Evolutionary conservation across 2,329 filamentous ascomycete species (phyloP).

Genomic region (Westerdykella ornata): DNA sequence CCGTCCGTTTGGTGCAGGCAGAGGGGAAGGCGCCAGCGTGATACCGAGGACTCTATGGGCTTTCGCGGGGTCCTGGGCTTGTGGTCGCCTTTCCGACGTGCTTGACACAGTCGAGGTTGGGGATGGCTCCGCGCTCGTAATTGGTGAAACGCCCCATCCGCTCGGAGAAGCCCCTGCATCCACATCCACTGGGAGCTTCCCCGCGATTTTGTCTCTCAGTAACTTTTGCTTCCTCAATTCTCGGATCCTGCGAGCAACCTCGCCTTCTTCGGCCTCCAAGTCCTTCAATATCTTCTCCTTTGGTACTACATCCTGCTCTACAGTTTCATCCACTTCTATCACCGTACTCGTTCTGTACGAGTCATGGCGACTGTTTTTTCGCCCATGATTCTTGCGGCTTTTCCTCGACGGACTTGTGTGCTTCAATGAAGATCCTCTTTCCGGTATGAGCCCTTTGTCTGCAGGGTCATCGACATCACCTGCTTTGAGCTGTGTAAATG

Average conservation of each 20-base stretch:
- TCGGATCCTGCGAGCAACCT: conserved; percentile 53
- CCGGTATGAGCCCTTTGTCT: conserved; percentile 28
- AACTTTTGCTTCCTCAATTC: conserved; percentile 53
- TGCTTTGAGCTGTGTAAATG: conserved; percentile 20
- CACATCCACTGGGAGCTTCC: conserved; percentile 23
- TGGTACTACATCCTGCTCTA: conserved; percentile 15
- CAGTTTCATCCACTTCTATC: conserved; percentile 21
- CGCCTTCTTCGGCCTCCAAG: conserved; percentile 44
- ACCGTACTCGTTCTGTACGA: conserved; percentile 23
- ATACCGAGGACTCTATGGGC: conserved; percentile 40
- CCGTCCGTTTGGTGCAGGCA: conserved; percentile 11
- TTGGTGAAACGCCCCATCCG: conserved; percentile 31
- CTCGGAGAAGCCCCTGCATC: conserved; percentile 40
- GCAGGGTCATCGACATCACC: conserved; percentile 20
- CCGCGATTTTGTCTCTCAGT: conserved; percentile 43
- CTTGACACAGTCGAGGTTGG: conserved; percentile 31
- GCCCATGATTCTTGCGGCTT: conserved; percentile 20
- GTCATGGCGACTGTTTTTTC: conserved; percentile 20
- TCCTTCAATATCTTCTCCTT: conserved; percentile 29
- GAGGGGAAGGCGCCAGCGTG: conserved; percentile 13
- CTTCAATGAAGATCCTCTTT: conserved; percentile 29
- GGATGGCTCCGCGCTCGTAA: conserved; percentile 23
- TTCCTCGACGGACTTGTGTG: conserved; percentile 32
- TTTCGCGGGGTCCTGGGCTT: conserved; percentile 28
- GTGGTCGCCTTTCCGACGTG: conserved; percentile 23